A percentile compares a stretch with the other conserved stretches of the same genome.
phyloP scores from a whole-genome alignment of 73 alveolate species.

The Tetrahymena malaccensis region DNA sequence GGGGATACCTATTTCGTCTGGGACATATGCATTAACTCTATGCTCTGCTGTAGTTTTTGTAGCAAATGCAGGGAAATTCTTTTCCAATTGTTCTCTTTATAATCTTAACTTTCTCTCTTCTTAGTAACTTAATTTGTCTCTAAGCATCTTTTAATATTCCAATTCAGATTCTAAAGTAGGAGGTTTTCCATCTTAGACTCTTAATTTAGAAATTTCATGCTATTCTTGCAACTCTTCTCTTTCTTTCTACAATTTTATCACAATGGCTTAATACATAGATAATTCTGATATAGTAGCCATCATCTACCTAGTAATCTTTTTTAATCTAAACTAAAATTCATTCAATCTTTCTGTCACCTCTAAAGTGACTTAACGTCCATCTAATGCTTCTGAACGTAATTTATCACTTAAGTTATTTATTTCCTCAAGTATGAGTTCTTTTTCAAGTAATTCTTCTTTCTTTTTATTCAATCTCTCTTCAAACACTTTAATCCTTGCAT shows the following conservation, averaged over 20 bases:
- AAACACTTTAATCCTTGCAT: constrained; percentile 86
- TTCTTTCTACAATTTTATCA: constrained; percentile 77
- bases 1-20: constrained; percentile 68
- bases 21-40: constrained; percentile 88
- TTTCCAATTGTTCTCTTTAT: constrained; percentile 65
- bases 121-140: constrained; percentile 52
- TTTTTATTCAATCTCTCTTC: constrained; percentile 91
- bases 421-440: constrained; percentile 93
- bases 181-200: constrained; percentile 81
- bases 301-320: constrained; percentile 85
- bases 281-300: constrained; percentile 93
- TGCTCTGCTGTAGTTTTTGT: constrained; percentile 89
- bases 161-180: constrained; percentile 82
- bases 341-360: constrained; percentile 91
- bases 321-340: constrained; percentile 85
- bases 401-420: constrained; percentile 89
- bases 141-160: constrained; percentile 69
- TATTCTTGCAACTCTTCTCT: constrained; percentile 82
- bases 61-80: constrained; percentile 60
- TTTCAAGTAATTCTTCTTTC: constrained; percentile 87
- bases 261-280: constrained; percentile 93
- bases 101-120: constrained; percentile 55
- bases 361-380: constrained; percentile 84
- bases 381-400: constrained; percentile 88
- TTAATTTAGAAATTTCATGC: constrained; percentile 57